A percentile compares a stretch with the other conserved stretches of the same genome.
Conservation (phyloP, 495 filamentous ascomycete species). For the Neurospora sp. region DNA sequence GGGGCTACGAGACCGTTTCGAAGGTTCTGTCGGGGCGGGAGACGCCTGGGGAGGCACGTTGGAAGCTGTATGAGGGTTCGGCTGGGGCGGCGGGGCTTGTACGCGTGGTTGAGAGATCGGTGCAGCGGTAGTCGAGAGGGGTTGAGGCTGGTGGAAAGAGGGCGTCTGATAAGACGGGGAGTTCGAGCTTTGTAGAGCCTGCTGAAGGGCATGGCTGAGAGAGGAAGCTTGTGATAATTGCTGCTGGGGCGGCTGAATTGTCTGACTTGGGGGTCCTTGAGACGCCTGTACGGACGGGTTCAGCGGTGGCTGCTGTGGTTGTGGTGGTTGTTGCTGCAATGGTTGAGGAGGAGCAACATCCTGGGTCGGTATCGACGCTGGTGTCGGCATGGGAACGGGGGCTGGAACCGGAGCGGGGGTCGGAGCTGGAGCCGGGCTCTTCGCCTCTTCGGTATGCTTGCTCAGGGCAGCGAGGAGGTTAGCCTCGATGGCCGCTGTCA, state of each 20-base stretch:
- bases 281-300: neutral
- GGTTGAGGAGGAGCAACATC: neutral
- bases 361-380: neutral
- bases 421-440: neutral
- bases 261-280: neutral
- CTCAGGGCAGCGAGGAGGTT: constrained; percentile 12
- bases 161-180: neutral
- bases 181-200: neutral
- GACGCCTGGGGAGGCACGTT: neutral
- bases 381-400: neutral
- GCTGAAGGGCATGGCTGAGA: neutral
- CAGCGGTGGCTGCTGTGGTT: neutral
- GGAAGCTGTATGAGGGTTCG: neutral
- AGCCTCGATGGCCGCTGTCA: constrained; percentile 7
- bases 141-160: neutral
- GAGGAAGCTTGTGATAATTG: neutral
- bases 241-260: neutral
- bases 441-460: neutral
- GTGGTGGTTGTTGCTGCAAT: neutral
- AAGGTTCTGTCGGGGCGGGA: neutral
- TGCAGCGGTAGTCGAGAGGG: neutral
- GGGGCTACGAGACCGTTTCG: neutral
- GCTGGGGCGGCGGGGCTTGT: neutral
- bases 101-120: neutral
- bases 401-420: neutral